phyloP scores from a whole-genome alignment of 164 flowering plant species.

The Magnolia officinalis region DNA sequence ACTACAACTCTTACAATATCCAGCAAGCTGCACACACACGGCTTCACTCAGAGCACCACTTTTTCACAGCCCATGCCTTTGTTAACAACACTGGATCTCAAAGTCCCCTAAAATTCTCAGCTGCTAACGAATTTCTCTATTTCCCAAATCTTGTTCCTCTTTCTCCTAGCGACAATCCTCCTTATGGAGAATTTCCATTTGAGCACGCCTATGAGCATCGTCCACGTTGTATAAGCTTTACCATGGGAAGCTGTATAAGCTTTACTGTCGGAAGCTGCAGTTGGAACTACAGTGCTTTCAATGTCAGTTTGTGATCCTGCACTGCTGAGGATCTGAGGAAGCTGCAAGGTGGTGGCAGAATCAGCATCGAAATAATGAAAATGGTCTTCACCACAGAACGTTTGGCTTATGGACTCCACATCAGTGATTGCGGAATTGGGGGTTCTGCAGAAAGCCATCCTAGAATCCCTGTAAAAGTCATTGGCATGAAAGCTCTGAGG shows the following conservation, averaged over 20 bases:
- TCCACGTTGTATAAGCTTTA: slow-evolving; percentile 45
- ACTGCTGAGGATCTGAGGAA: background rate
- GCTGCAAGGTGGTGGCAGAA: slow-evolving; percentile 4
- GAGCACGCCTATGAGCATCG: slow-evolving; percentile 39
- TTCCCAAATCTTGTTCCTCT: slow-evolving; percentile 11
- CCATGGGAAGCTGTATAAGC: slow-evolving; percentile 25
- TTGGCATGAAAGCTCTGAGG: background rate
- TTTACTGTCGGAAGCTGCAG: slow-evolving; percentile 8
- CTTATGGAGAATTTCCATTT: slow-evolving; percentile 27
- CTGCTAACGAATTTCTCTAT: background rate
- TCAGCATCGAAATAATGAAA: slow-evolving; percentile 39
- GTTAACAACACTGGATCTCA: background rate
- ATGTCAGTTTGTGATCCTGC: slow-evolving; percentile 36
- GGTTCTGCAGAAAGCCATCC: background rate
- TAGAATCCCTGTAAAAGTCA: background rate
- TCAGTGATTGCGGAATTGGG: background rate
- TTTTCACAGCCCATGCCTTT: background rate
- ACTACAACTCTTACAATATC: no score
- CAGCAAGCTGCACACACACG: background rate
- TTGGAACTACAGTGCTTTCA: slow-evolving; percentile 42
- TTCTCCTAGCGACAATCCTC: slow-evolving; percentile 19
- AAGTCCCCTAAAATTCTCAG: background rate
- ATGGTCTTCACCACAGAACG: slow-evolving; percentile 43
- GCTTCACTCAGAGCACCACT: background rate
- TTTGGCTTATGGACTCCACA: slow-evolving; percentile 17